A percentile compares a stretch with the other conserved stretches of the same genome.
Evolutionary conservation across 768 basidiomycete species (phyloP).

Genomic region (Boletus pseudopeckii): DNA sequence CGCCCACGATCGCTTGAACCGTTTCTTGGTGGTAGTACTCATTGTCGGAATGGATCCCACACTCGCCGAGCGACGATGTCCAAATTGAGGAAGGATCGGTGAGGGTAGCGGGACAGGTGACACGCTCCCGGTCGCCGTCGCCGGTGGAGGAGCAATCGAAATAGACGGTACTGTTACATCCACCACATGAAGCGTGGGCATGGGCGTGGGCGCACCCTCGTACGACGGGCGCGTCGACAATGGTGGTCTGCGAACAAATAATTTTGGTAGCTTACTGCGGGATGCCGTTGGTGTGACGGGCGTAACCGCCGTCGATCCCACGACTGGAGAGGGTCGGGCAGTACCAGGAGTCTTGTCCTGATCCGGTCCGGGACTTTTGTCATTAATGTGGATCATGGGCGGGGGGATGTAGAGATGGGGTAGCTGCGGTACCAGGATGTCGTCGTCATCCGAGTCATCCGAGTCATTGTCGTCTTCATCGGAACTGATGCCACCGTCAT

Average conservation of each 20-base stretch:
- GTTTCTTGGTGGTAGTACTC: conserved; percentile 27
- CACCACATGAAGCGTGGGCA: neutral
- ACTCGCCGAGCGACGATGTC: conserved; percentile 33
- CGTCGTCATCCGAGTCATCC: conserved; percentile 25
- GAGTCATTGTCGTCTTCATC: conserved; percentile 41
- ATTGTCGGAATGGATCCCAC: conserved; percentile 28
- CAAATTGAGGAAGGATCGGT: conserved; percentile 17
- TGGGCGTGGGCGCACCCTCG: conserved; percentile 16
- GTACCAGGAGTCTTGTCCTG: conserved; percentile 22
- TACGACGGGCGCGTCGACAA: conserved; percentile 31
- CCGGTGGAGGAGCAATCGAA: conserved; percentile 11
- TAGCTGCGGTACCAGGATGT: conserved; percentile 32
- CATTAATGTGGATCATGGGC: conserved; percentile 17
- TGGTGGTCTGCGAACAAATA: conserved; percentile 35
- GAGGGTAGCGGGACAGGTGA: conserved; percentile 21
- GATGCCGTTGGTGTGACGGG: conserved; percentile 29
- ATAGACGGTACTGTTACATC: conserved; percentile 11
- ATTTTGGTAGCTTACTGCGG: conserved; percentile 30
- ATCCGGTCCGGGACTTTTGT: conserved; percentile 10
- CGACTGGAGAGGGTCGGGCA: conserved; percentile 20
- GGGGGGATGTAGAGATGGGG: conserved; percentile 23
- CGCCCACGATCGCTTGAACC: conserved; percentile 40
- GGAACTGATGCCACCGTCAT: conserved; percentile 73
- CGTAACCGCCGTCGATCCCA: conserved; percentile 20
- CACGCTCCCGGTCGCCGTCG: conserved; percentile 7